Conservation (phyloP, 345 rosid species). For the Lepidium africanum region DNA sequence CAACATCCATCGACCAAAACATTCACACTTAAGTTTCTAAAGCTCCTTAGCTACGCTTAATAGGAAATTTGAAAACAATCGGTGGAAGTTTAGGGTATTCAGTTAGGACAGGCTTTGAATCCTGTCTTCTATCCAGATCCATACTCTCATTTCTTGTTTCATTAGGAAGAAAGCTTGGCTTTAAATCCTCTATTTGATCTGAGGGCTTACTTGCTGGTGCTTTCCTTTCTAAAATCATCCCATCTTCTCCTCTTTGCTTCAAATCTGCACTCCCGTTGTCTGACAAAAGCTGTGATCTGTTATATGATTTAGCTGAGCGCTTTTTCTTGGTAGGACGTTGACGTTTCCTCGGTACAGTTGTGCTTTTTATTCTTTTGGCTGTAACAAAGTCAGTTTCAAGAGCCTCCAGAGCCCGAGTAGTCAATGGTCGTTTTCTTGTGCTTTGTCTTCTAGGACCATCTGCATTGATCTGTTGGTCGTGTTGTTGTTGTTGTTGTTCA, state of each 20-base stretch:
- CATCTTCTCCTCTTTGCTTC: constrained; percentile 10
- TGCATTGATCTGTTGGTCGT: constrained; percentile 7
- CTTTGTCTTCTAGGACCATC: constrained; percentile 52
- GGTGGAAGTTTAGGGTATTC: constrained; percentile 24
- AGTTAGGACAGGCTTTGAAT: constrained; percentile 2
- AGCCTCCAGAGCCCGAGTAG: constrained; percentile 63
- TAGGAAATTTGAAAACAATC: constrained; percentile 22
- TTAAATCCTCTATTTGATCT: constrained; percentile 22
- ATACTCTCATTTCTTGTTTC: constrained; percentile 12
- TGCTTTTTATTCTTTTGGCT: constrained; percentile 30
- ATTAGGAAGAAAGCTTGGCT: constrained; percentile 10
- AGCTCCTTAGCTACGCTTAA: constrained; percentile 16
- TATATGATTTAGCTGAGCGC: constrained; percentile 15
- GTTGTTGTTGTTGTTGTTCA: constrained; percentile 3
- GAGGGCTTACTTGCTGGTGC: constrained; percentile 9
- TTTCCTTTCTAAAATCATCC: background rate
- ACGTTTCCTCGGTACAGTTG: constrained; percentile 11
- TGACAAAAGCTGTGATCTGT: background rate
- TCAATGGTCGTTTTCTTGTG: constrained; percentile 63
- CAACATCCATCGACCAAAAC: background rate
- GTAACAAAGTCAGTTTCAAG: constrained; percentile 45
- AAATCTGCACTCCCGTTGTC: constrained; percentile 4
- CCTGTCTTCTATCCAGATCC: background rate
- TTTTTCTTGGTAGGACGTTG: constrained; percentile 20
- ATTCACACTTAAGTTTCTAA: constrained; percentile 1